Evolutionary conservation across 495 filamentous ascomycete genomes (phyloP).

Genomic region (Aspergillus incahuasiensis): DNA sequence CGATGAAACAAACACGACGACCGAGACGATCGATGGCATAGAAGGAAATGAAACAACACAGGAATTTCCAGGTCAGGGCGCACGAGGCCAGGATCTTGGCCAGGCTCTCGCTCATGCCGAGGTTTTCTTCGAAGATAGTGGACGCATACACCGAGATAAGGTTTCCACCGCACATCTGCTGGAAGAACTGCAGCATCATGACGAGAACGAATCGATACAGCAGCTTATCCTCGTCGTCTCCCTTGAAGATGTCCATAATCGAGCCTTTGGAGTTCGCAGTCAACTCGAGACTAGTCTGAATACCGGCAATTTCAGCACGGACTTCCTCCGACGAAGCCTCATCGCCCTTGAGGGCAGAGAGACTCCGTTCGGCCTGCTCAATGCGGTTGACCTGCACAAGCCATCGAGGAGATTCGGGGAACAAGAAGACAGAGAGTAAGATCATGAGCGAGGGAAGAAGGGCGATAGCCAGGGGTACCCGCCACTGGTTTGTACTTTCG

Average conservation of each 20-base stretch:
- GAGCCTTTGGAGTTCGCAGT: slow-evolving; percentile 17
- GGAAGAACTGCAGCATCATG: slow-evolving; percentile 40
- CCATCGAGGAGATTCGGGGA: slow-evolving; percentile 52
- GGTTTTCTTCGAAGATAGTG: slow-evolving; percentile 34
- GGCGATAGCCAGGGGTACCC: slow-evolving; percentile 43
- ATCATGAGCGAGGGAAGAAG: slow-evolving; percentile 45
- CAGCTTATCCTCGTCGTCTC: slow-evolving; percentile 26
- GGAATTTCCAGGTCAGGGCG: slow-evolving; percentile 41
- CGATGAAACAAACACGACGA: slow-evolving; percentile 50
- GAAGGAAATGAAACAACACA: slow-evolving; percentile 45
- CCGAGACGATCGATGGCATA: slow-evolving; percentile 51
- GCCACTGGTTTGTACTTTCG: slow-evolving; percentile 42
- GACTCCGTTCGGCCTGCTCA: slow-evolving; percentile 26
- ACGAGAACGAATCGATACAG: slow-evolving; percentile 21
- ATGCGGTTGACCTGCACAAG: slow-evolving; percentile 31
- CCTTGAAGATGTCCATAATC: slow-evolving; percentile 20
- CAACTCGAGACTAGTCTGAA: slow-evolving; percentile 36
- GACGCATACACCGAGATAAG: slow-evolving; percentile 30
- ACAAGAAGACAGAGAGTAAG: slow-evolving; percentile 38
- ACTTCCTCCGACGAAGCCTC: slow-evolving; percentile 15
- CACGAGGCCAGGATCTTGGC: not conserved
- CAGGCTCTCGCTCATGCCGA: slow-evolving; percentile 16
- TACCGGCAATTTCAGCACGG: slow-evolving; percentile 32
- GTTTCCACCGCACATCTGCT: slow-evolving; percentile 40
- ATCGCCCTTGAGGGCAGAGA: slow-evolving; percentile 32